Base-by-base conservation (phyloP, 169 alveolate species). In the Plasmodium gaboni region DNA sequence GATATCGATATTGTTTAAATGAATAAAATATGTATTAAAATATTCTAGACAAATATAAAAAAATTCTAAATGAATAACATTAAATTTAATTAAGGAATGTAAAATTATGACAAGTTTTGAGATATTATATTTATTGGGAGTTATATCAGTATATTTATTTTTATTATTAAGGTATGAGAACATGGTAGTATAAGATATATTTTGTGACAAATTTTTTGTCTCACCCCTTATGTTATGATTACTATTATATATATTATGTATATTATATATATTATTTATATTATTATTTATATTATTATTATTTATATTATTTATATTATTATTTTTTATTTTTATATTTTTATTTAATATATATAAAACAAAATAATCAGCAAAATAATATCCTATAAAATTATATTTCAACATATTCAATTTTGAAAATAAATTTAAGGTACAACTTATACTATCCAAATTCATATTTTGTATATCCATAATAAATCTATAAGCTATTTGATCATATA, bases 291-390 rank as follows among this genome's bases (percentile, higher is more conserved):
- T 28, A 4, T 28, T 6, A 28, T 28, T 28, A 2, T 12, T 7
- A 12, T 12, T n/a, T 0, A 9, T 13, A 53, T 67, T 57, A 42
- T 22, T 13, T 10, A 0, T 13, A 15, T 24, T 2, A 8, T 67
- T 17, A 4, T 44, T 15, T 26, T 50, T 44, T 3, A 60, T 61
- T 9, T 53, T 44, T 3, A 10, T 38, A n/a, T 32, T 32, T 1
- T 32, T 5, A 32, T 32, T 32, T 5, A 32, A 5, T 32, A 32
- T 5, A 32, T 32, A 32, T 5, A 80, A 10, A 28, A 80, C 50
- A 69, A 69, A 48, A 15, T 68, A 67, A 69, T 83, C 91, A n/a
- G 91, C 83, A 26, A 83, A 69, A 46, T 38, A 53, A 48, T 83
- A 83, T 9, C 50, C 46, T 51, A 83, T 10, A 1, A 83, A 46